A percentile compares a stretch with the other conserved stretches of the same genome.
Conservation (phyloP, 257 asterid genomes). For the Jacaranda mimosifolia region DNA sequence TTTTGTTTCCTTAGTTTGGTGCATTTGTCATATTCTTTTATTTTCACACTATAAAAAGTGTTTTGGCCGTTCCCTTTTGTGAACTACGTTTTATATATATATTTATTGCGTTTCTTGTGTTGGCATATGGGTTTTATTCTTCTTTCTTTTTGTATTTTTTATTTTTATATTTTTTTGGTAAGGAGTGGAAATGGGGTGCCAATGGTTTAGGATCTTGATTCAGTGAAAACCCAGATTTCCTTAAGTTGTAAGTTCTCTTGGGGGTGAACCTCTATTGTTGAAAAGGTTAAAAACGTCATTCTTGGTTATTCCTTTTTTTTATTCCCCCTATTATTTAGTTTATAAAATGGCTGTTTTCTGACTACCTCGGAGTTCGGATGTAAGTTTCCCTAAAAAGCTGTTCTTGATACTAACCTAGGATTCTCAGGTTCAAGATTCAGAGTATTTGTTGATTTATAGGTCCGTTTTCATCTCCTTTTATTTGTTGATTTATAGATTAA, state of each 20-base stretch:
- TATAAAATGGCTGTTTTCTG: not conserved
- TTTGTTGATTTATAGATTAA: conserved; percentile 19
- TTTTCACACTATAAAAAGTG: not conserved
- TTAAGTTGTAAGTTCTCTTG: conserved; percentile 20
- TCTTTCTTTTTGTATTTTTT: not conserved
- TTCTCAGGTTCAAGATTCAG: conserved; percentile 17
- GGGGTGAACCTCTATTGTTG: conserved; percentile 10
- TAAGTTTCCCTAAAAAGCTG: conserved; percentile 6
- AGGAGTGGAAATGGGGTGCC: not conserved
- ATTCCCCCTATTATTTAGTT: too few species aligned
- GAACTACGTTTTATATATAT: not conserved
- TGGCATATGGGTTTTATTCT: not conserved
- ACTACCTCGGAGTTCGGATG: conserved; percentile 32
- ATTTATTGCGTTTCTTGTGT: not conserved
- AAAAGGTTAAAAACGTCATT: not conserved
- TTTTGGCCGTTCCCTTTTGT: not conserved
- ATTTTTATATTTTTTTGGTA: too few species aligned
- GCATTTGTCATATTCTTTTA: conserved; percentile 26
- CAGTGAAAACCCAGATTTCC: conserved; percentile 5
- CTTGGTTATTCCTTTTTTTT: not conserved
- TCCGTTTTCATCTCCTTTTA: not conserved
- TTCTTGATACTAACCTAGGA: conserved; percentile 26
- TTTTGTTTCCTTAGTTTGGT: not conserved
- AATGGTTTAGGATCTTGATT: conserved; percentile 25
- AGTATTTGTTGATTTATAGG: not conserved